Conservation (phyloP, 129 eudicot genomes). For the Solidago caesia region DNA sequence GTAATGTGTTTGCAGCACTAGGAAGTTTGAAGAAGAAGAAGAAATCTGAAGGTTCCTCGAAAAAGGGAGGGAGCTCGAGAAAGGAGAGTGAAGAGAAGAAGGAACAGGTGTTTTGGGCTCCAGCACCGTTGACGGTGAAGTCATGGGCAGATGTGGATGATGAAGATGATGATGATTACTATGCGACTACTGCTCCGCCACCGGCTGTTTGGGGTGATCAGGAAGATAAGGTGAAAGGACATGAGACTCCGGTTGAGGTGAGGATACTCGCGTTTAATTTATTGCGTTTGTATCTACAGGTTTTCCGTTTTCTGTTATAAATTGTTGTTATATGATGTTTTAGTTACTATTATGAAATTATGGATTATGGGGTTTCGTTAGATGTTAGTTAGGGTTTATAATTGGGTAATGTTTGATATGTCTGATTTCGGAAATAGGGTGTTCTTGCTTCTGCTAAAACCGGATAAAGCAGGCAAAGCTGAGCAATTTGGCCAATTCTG, state of each 20-base stretch:
- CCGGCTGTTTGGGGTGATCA: slow-evolving; percentile 58
- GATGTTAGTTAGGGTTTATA: not conserved
- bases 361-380: not conserved
- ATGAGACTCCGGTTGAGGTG: slow-evolving; percentile 44
- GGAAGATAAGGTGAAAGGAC: slow-evolving; percentile 48
- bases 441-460: not conserved
- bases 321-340: not conserved
- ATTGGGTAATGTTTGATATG: slow-evolving; percentile 8
- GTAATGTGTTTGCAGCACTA: slow-evolving; percentile 86
- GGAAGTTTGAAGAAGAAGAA: slow-evolving; percentile 88
- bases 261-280: slow-evolving; percentile 14
- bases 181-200: slow-evolving; percentile 75
- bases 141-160: slow-evolving; percentile 98
- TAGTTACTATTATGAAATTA: not conserved
- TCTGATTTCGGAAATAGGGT: not conserved
- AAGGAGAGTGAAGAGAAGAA: slow-evolving; percentile 43
- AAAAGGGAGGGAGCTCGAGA: slow-evolving; percentile 42
- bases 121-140: slow-evolving; percentile 58
- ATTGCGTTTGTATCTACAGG: slow-evolving; percentile 13
- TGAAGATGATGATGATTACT: slow-evolving; percentile 90
- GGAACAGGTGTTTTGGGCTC: slow-evolving; percentile 73
- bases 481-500: not conserved
- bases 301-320: not conserved
- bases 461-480: not conserved
- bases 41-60: slow-evolving; percentile 61